A percentile compares a stretch with the other conserved stretches of the same genome.
Evolutionary conservation across 495 filamentous ascomycete species (phyloP).

Genomic region (Talaromyces adpressus): DNA sequence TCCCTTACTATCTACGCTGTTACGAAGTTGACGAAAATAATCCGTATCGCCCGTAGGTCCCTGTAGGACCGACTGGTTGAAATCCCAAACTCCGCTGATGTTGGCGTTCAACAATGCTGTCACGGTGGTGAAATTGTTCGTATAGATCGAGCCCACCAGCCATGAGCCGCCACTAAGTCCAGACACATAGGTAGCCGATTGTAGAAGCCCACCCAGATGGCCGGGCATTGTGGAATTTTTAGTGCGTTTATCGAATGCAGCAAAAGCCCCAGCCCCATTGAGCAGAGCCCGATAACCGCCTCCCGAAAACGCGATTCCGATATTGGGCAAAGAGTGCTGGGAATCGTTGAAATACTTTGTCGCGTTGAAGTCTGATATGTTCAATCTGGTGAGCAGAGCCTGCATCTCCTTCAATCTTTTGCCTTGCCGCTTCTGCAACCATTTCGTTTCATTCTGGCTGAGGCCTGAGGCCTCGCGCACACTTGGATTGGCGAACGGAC

Average conservation of each 20-base stretch:
- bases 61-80: slow-evolving; percentile 69
- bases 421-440: slow-evolving; percentile 48
- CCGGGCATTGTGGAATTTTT: slow-evolving; percentile 55
- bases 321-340: slow-evolving; percentile 45
- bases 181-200: slow-evolving; percentile 76
- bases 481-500: slow-evolving; percentile 38
- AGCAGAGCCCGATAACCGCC: slow-evolving; percentile 81
- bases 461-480: slow-evolving; percentile 49
- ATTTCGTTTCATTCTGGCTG: slow-evolving; percentile 61
- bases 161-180: slow-evolving; percentile 85
- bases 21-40: slow-evolving; percentile 61
- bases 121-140: slow-evolving; percentile 86
- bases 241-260: slow-evolving; percentile 77
- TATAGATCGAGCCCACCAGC: slow-evolving; percentile 77
- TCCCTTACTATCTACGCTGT: slow-evolving; percentile 57
- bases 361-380: slow-evolving; percentile 72
- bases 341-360: slow-evolving; percentile 56
- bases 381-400: slow-evolving; percentile 63
- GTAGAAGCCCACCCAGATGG: slow-evolving; percentile 77
- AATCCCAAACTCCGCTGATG: slow-evolving; percentile 61
- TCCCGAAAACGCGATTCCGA: slow-evolving; percentile 52
- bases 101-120: slow-evolving; percentile 48
- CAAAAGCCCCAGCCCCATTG: slow-evolving; percentile 81
- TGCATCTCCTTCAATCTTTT: slow-evolving; percentile 61
- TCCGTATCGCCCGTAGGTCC: slow-evolving; percentile 48